Evolutionary conservation across 192 early-diverging fungal genomes (phyloP).

Genomic region (Coemansia sp.): DNA sequence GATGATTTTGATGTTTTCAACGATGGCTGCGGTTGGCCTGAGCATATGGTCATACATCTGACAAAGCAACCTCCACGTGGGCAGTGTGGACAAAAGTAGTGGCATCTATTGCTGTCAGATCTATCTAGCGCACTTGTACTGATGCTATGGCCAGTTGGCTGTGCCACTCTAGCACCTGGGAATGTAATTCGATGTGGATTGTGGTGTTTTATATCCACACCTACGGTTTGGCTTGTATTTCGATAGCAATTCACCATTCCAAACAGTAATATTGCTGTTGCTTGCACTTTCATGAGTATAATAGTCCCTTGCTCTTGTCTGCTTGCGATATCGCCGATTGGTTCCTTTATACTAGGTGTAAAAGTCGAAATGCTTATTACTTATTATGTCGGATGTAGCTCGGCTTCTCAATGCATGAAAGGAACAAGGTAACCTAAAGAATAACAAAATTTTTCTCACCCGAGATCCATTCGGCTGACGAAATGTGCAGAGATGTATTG

Average conservation of each 20-base stretch:
- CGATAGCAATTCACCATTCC: background rate
- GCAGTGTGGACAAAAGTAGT: conserved; percentile 44
- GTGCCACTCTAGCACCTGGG: background rate
- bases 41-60: conserved; percentile 44
- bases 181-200: background rate
- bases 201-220: background rate
- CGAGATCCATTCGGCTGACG: background rate
- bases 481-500: background rate
- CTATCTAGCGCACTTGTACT: background rate
- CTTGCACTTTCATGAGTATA: background rate
- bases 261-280: background rate
- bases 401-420: background rate
- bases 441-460: background rate
- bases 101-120: conserved; percentile 13
- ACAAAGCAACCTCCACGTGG: conserved; percentile 33
- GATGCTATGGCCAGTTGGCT: background rate
- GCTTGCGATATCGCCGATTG: background rate
- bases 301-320: background rate
- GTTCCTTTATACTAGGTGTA: background rate
- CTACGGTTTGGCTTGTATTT: background rate
- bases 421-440: too few species aligned
- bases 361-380: background rate
- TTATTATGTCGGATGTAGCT: background rate
- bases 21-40: conserved; percentile 10
- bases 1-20: background rate